These are phyloP conservation scores for Calonectria honghensis DNA, from an alignment of 2,329 filamentous ascomycete species.

Conservation along the genomic window DNA sequence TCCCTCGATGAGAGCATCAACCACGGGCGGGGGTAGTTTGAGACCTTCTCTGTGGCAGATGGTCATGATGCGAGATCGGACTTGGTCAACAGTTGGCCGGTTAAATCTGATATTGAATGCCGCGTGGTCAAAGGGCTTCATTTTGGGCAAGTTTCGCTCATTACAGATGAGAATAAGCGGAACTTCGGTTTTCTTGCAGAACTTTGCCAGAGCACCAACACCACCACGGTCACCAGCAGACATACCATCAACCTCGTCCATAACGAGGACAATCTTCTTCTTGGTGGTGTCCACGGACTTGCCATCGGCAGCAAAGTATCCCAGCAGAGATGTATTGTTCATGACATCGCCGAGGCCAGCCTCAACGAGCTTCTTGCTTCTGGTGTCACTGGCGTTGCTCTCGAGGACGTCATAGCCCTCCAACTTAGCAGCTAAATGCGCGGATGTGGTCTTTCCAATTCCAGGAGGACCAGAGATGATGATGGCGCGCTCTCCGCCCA, in stretches of 20 bases:
- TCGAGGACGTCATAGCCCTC: conserved; percentile 96
- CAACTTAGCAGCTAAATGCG: conserved; percentile 93
- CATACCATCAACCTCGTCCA: conserved; percentile 99
- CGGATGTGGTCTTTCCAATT: conserved; percentile 97
- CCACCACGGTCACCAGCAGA: conserved; percentile 96
- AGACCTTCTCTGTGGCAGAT: conserved; percentile 95
- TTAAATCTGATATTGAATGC: conserved; percentile 91
- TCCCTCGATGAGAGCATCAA: conserved; percentile 96
- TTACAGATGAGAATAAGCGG: conserved; percentile 99
- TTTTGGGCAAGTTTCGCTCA: conserved; percentile 93
- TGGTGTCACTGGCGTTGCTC: conserved; percentile 94
- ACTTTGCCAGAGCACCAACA: conserved; percentile 93
- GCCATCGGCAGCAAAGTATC: conserved; percentile 90
- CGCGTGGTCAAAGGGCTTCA: conserved; percentile 96
- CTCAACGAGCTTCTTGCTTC: conserved; percentile 97
- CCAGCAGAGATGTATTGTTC: conserved; percentile 93
- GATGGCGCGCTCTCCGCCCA: conserved; percentile 88
- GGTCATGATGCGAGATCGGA: conserved; percentile 93
- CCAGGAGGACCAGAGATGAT: conserved; percentile 97
- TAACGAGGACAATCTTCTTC: conserved; percentile 96
- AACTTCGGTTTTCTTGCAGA: conserved; percentile 95
- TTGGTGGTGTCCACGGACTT: conserved; percentile 87
- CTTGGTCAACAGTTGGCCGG: conserved; percentile 91
- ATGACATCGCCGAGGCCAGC: conserved; percentile 90
- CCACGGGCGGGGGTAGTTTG: conserved; percentile 86